Conservation (phyloP, 257 asterid genomes). For the Nicotiana otophora region DNA sequence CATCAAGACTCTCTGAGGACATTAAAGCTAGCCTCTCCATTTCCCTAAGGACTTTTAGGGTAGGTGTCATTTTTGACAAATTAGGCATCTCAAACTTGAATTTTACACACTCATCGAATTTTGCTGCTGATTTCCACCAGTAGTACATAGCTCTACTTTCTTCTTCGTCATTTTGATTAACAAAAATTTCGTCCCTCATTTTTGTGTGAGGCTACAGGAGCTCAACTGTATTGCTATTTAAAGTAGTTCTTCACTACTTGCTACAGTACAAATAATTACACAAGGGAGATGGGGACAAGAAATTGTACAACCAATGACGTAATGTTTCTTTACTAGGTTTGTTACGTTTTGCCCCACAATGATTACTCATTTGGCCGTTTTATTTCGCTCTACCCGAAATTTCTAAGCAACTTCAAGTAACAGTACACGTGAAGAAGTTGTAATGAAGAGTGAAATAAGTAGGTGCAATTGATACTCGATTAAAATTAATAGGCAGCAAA, state of each 20-base stretch:
- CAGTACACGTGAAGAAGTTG: not conserved
- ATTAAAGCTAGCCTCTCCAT: conserved; percentile 25
- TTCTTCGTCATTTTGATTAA: not conserved
- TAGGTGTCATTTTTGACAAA: conserved; percentile 18
- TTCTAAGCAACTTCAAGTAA: not conserved
- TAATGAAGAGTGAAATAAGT: too few species aligned
- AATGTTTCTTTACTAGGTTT: not conserved
- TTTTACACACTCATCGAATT: conserved; percentile 14
- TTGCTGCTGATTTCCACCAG: conserved; percentile 30
- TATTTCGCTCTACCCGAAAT: not conserved
- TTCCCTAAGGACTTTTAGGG: conserved; percentile 19
- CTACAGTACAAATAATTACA: not conserved
- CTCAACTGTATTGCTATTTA: not conserved
- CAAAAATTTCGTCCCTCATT: not conserved
- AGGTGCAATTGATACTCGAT: too few species aligned
- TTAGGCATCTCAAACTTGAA: conserved; percentile 13
- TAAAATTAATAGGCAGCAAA: too few species aligned
- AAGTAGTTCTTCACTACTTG: not conserved
- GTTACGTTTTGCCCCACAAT: not conserved
- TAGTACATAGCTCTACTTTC: not conserved
- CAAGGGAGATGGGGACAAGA: not conserved
- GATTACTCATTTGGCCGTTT: not conserved
- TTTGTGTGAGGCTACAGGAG: not conserved
- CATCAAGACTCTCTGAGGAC: conserved; percentile 16
- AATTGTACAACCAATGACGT: not conserved